Base-by-base conservation (phyloP, 1,284 basidiomycete species). In the Tylopilus orsonianus region DNA sequence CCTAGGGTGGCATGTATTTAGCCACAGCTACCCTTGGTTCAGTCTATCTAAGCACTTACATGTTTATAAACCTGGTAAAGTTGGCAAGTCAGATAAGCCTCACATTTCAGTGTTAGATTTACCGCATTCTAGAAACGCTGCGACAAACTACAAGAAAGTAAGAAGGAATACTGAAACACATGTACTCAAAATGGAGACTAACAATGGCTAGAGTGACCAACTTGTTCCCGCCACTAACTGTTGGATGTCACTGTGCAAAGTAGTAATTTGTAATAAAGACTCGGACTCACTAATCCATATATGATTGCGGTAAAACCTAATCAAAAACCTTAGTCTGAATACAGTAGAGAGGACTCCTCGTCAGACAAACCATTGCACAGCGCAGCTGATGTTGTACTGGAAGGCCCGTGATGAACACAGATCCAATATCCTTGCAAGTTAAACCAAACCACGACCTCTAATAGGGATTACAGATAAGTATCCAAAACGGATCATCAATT, bases 201-300 rank as follows among this genome's bases (percentile, higher is more conserved):
- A 56, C 56, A 5, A 53, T 23, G 16, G 5, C 10, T 10, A 53
- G 4, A 7, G 53, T 56, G 6, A 56, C 19, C 8, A 1, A 4
- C 5, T 41, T 55, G 8, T 56, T 58, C 3, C 34, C 46, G 16
- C 41, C 41, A 16, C 56, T 56, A 8, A 56, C 53, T 58, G 24
- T 13, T 8, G 8, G n/a, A 19, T 8, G 18, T 44, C 5, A 39
- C 0, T 19, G 5, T 13, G 44, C 5, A 20, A 39, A 10, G 33
- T 18, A 4, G 16, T 2, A 20, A 33, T 29, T 12, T 26, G n/a
- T n/a, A n/a, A n/a, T n/a, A 14, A 23, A 9, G 12, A 8, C 2
- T n/a, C 35, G 5, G 23, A 36, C 54, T 35, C 36, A 57, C 56
- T 57, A 8, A 32, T 53, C 56, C 56, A 57, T 45, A 59, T 33